These are phyloP conservation scores for Gnetum montanum DNA, from an alignment of 75 land plant genomes.

Conservation along the genomic window DNA sequence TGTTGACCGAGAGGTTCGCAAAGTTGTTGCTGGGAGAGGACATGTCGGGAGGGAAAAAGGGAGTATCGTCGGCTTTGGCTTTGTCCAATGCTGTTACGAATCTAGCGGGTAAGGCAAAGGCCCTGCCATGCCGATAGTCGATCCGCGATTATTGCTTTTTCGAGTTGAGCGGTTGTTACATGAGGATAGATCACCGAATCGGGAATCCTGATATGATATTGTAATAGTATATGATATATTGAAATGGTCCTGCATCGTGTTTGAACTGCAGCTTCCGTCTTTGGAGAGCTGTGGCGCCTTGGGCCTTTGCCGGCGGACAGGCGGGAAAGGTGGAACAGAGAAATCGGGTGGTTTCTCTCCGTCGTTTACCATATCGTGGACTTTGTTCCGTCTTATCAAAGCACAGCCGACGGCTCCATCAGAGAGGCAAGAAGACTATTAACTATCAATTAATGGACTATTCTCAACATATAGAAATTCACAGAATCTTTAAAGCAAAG, in stretches of 20 bases:
- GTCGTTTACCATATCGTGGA: constrained; percentile 39
- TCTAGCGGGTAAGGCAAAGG: constrained; percentile 17
- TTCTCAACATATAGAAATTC: too few relatives aligned
- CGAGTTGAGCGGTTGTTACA: neutral
- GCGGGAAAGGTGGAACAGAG: constrained; percentile 25
- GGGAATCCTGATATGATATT: neutral
- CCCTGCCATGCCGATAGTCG: neutral
- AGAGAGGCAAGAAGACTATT: too few relatives aligned
- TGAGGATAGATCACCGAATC: neutral
- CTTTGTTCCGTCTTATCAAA: constrained; percentile 39
- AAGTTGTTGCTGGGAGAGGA: constrained; percentile 37
- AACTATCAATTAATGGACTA: too few relatives aligned
- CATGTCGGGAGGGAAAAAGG: constrained; percentile 35
- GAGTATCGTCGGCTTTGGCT: constrained; percentile 29
- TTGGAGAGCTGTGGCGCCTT: constrained; percentile 41
- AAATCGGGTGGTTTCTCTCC: constrained; percentile 41
- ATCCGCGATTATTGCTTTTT: neutral
- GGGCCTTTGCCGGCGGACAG: constrained; percentile 27
- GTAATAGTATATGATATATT: neutral
- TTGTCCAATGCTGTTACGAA: constrained; percentile 37
- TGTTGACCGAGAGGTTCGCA: constrained; percentile 33
- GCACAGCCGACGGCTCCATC: constrained; percentile 23
- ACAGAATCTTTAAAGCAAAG: neutral
- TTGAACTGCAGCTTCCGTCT: constrained; percentile 28
- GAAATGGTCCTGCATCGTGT: neutral